Conservation (phyloP, 352 stramenopile genomes). For the Thraustotheca clavata region DNA sequence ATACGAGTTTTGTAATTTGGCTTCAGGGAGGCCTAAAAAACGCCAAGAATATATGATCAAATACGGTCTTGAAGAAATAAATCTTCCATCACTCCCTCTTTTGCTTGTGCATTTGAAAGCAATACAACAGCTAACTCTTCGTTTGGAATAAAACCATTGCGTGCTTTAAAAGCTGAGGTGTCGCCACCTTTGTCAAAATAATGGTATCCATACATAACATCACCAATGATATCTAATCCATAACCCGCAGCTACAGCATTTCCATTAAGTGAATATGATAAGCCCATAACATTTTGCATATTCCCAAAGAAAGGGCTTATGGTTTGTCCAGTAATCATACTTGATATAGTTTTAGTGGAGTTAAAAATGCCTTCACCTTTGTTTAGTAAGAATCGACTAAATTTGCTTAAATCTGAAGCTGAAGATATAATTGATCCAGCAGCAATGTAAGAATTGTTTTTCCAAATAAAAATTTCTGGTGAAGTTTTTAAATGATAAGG, state of each 20-base stretch:
- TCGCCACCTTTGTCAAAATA: slow-evolving; percentile 67
- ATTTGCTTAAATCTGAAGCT: slow-evolving; percentile 42
- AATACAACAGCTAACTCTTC: slow-evolving; percentile 46
- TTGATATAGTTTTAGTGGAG: slow-evolving; percentile 31
- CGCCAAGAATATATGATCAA: slow-evolving; percentile 50
- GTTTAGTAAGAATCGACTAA: slow-evolving; percentile 49
- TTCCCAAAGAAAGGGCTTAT: background rate
- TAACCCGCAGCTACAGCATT: slow-evolving; percentile 49
- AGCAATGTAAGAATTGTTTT: slow-evolving; percentile 21
- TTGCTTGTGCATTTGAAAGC: slow-evolving; percentile 46
- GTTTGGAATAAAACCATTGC: slow-evolving; percentile 39
- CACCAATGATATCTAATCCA: slow-evolving; percentile 47
- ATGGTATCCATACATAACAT: slow-evolving; percentile 47
- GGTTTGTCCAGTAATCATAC: slow-evolving; percentile 41
- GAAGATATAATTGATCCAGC: slow-evolving; percentile 41
- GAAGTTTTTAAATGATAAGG: slow-evolving; percentile 33
- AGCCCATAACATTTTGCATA: slow-evolving; percentile 31
- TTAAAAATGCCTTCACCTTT: slow-evolving; percentile 37
- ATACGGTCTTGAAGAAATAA: slow-evolving; percentile 46
- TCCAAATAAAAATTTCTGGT: background rate
- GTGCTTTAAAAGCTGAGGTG: slow-evolving; percentile 40
- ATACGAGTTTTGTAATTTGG: slow-evolving; percentile 40
- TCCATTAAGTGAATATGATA: slow-evolving; percentile 41
- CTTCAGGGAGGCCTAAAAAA: slow-evolving; percentile 57
- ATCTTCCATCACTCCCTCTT: slow-evolving; percentile 24